Evolutionary conservation across 2,329 filamentous ascomycete species (phyloP), one percentile per base, ranked within the genome.

Genomic region (Tolypocladium guangdongense): DNA sequence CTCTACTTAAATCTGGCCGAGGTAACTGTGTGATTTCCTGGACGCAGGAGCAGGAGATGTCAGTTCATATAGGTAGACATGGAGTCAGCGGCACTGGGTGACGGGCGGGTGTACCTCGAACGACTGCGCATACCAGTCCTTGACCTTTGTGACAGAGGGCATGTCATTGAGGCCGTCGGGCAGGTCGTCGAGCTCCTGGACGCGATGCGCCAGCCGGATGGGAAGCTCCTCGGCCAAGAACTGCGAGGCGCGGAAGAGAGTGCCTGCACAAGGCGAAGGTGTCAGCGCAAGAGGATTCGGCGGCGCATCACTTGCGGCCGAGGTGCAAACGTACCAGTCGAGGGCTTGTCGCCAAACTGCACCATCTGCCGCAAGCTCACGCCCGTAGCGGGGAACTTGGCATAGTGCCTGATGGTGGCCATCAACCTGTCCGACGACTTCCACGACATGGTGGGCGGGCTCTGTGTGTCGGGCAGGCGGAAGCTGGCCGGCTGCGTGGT

Each of bases 91-190:
- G 24, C n/a, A 36, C 24, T 55, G 54, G 51, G 38, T 16, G 36
- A 22, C 22, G 33, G 49, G 53, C 38, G 16, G 52, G 47, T 80
- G 63, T 81, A 96, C 91, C 83, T 99, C 93, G 66, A 99, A 99
- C 51, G 93, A 99, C 75, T 99, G 93, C 59, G 92, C 93, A 71
- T 99, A 99, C 93, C 93, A 99, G 66, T 97, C 91, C 69, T 91
- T 87, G 61, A 99, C 93, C 65, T 86, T 90, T 69, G 86, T 85
- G 61, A 99, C 96, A 12, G 93, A 97, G 39, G 91, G 89, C 93
- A 99, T 97, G 62, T 97, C 91, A 68, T 90, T 96, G 57, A 99
- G 81, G 53, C 93, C 93, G 79, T 99, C 93, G 37, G 93, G 93
- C 2, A 99, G 78, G 65, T 90, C 88, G 57, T 87, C 84, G 54